Base-by-base conservation (phyloP, 1,139 yeast species). In the Debaryomycetaceae sp. region DNA sequence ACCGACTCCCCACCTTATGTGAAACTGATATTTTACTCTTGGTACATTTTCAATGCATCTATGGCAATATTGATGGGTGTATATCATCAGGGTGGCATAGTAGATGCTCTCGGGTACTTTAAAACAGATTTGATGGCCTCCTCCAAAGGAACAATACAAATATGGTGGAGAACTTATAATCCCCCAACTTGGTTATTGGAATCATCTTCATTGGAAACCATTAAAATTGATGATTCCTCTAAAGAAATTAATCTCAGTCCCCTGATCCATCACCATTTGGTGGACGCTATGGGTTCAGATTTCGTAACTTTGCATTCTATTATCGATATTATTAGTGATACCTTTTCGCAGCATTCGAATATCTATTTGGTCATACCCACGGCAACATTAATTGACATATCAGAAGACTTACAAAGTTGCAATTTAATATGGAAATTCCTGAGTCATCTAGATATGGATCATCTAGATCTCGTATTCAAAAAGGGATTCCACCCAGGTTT, bases 101-200 rank as follows among this genome's bases (percentile, higher is more conserved):
- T 93, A 0, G 85, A 89, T 0, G 85, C 85, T 0, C 69, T 87
- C 42, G 72, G 68, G 11, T 62, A 66, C 47, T 48, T 74, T 27
- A 59, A 66, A 40, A 36, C 44, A 6, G 24, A 45, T 2, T 27
- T 27, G 31, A 17, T 17, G 20, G 31, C 31, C 11, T 20, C 22
- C 38, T 11, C 35, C 33, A 7, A 33, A 7, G 39, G 43, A 23
- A 53, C 58, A 4, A 53, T 78, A 0, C 80, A 83, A 36, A 58
- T 89, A 2, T 93, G 96, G 93, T 93, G 98, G 97, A 83, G 91
- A 59, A 89, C 97, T 0, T 93, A 91, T 57, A 78, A 90, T 1
- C 98, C 98, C 0, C 98, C 99, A 0, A 76, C 88, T 3, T 91
- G 97, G 96, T 59, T 91, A 46, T 66, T 88, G 40, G 87, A 85